A percentile compares a stretch with the other conserved stretches of the same genome.
These are phyloP conservation scores for Cystobasidium sp. DNA, from an alignment of 1,284 basidiomycete genomes.

Conservation along the genomic window DNA sequence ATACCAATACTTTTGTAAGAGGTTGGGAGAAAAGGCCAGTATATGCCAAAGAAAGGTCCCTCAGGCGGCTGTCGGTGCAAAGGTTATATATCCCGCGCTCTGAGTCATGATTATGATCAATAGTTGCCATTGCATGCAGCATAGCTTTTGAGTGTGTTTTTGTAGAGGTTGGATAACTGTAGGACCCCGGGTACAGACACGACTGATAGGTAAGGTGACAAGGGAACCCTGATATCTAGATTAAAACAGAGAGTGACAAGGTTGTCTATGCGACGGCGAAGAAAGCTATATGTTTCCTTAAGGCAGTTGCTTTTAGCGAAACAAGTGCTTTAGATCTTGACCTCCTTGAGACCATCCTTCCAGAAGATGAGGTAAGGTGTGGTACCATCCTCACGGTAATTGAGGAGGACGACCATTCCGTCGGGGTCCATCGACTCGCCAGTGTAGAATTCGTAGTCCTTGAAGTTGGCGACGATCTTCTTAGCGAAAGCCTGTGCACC, in stretches of 20 bases:
- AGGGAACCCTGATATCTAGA: constrained; percentile 14
- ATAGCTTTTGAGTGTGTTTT: constrained; percentile 11
- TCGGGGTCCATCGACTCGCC: constrained; percentile 67
- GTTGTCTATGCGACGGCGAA: constrained; percentile 2
- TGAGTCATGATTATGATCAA: not conserved
- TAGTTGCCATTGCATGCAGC: constrained; percentile 11
- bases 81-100: too few relatives aligned
- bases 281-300: not conserved
- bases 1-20: too few relatives aligned
- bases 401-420: constrained; percentile 86
- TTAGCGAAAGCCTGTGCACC: constrained; percentile 76
- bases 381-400: constrained; percentile 70
- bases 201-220: not conserved
- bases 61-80: too few relatives aligned
- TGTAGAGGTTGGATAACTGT: not conserved
- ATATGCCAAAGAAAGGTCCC: too few relatives aligned
- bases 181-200: not conserved
- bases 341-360: constrained; percentile 83
- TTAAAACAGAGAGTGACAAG: not conserved
- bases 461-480: constrained; percentile 80
- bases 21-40: too few relatives aligned
- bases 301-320: not conserved
- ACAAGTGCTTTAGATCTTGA: constrained; percentile 43
- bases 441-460: constrained; percentile 86
- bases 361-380: constrained; percentile 87